A percentile compares a stretch with the other conserved stretches of the same genome.
Evolutionary conservation across 2,329 filamentous ascomycete species (phyloP).

Genomic region (Colletotrichum caudatum): DNA sequence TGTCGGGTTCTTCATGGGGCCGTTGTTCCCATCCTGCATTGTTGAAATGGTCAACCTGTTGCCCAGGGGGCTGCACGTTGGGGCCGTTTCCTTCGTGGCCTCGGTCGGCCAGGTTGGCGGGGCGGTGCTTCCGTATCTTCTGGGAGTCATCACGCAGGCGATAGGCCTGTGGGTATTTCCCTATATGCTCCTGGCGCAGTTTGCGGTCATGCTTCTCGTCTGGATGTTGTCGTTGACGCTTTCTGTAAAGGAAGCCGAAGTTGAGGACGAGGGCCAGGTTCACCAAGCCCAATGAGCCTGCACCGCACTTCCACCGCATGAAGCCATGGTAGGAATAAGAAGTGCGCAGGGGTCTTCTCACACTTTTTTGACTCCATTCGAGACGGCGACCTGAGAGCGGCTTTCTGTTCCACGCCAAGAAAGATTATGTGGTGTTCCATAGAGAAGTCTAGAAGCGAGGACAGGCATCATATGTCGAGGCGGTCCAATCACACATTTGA

Average conservation of each 20-base stretch:
- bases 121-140: slow-evolving; percentile 56
- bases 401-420: too few species aligned
- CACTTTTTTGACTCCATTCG: not conserved
- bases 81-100: slow-evolving; percentile 58
- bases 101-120: slow-evolving; percentile 59
- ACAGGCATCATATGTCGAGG: too few species aligned
- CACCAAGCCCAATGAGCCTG: not conserved
- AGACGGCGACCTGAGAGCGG: too few species aligned
- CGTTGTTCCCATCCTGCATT: slow-evolving; percentile 37
- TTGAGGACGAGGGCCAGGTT: not conserved
- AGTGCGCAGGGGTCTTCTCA: not conserved
- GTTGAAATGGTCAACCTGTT: slow-evolving; percentile 23
- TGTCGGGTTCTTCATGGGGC: slow-evolving; percentile 40
- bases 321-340: not conserved
- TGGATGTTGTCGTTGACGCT: slow-evolving; percentile 32
- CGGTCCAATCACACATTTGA: too few species aligned
- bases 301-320: too few species aligned
- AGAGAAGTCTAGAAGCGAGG: too few species aligned
- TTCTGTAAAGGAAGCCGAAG: not conserved
- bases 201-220: slow-evolving; percentile 39
- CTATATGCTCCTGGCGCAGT: slow-evolving; percentile 46
- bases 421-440: too few species aligned
- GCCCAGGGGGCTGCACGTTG: slow-evolving; percentile 52
- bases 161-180: slow-evolving; percentile 55
- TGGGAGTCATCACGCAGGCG: slow-evolving; percentile 55